Evolutionary conservation across 345 rosid species (phyloP), one percentile per base, ranked within the genome.

Genomic region (Excoecaria cochinchinensis): DNA sequence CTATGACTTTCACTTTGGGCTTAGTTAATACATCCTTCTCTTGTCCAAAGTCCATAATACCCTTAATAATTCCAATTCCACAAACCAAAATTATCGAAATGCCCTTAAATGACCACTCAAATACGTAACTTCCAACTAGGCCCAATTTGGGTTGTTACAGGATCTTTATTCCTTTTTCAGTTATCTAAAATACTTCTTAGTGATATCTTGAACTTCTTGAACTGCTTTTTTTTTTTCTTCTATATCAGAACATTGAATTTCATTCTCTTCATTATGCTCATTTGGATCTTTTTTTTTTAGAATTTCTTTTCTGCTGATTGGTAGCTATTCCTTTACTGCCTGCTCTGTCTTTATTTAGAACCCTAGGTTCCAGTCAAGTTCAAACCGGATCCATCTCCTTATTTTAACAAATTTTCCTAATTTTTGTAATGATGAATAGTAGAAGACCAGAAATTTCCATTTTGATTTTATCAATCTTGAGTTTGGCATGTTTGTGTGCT

Each of bases 381-480:
- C n/a, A n/a, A n/a, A n/a, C n/a, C n/a, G 17, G 47, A 57, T 62
- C 61, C 24, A 52, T 58, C 19, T 40, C 36, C 61, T 22, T 69
- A n/a, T 58, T 68, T 14, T 8, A 4, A 46, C 64, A 66, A 64
- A 56, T n/a, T 77, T 66, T 78, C 71, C 79, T 40, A 79, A 71
- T 67, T 81, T 38, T 80, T 59, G 66, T 81, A 31, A 78, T 74
- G 79, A 89, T 88, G 92, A 81, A 81, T 78, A 38, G 13, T 61
- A 68, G 73, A 78, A 79, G 75, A 81, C 71, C 66, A 78, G 73
- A 60, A 72, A 57, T 84, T 76, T 70, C 83, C 14, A 70, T 80
- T 15, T 81, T 86, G 87, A 76, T 80, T 85, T 74, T 80, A 48
- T 79, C 78, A 36, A 21, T 89, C 24, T 70, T 84, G 77, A 85